Conservation (phyloP, 2,329 filamentous ascomycete species). For the Verticillium tricorpus region DNA sequence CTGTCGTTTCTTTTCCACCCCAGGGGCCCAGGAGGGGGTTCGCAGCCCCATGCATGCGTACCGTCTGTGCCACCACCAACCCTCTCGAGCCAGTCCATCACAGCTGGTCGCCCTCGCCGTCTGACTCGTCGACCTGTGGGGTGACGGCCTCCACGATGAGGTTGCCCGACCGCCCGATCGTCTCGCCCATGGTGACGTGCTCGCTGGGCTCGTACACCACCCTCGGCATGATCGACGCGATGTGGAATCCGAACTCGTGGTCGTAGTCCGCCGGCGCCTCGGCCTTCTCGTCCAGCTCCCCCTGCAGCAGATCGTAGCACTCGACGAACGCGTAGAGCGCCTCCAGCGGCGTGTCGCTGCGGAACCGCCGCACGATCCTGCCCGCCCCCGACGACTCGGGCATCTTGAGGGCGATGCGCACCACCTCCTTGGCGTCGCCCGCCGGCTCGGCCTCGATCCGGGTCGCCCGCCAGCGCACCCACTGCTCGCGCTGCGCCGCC, state of each 20-base stretch:
- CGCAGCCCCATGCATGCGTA: not conserved
- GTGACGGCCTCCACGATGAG: conserved; percentile 75
- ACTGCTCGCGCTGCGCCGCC: conserved; percentile 52
- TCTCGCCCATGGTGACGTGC: conserved; percentile 62
- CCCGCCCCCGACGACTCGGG: conserved; percentile 57
- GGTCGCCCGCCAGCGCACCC: conserved; percentile 74
- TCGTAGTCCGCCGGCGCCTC: conserved; percentile 63
- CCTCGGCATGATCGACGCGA: conserved; percentile 82
- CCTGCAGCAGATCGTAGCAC: conserved; percentile 66
- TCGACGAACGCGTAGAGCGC: conserved; percentile 96
- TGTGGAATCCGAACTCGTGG: conserved; percentile 78
- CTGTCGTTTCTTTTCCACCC: no score
- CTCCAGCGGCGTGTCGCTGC: conserved; percentile 66
- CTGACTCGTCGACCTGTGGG: conserved; percentile 22
- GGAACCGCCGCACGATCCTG: conserved; percentile 73
- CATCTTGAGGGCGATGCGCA: conserved; percentile 67
- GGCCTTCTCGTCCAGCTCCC: conserved; percentile 34
- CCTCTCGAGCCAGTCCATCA: not conserved
- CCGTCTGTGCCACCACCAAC: not conserved
- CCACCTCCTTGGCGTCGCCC: conserved; percentile 57
- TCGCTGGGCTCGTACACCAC: conserved; percentile 69
- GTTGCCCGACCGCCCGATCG: conserved; percentile 79
- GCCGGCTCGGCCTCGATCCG: conserved; percentile 65
- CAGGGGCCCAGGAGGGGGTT: no score
- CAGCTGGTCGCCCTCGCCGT: not conserved